These are phyloP conservation scores for Haematococcus lacustris DNA, from an alignment of 139 green algal genomes.

Conservation along the genomic window DNA sequence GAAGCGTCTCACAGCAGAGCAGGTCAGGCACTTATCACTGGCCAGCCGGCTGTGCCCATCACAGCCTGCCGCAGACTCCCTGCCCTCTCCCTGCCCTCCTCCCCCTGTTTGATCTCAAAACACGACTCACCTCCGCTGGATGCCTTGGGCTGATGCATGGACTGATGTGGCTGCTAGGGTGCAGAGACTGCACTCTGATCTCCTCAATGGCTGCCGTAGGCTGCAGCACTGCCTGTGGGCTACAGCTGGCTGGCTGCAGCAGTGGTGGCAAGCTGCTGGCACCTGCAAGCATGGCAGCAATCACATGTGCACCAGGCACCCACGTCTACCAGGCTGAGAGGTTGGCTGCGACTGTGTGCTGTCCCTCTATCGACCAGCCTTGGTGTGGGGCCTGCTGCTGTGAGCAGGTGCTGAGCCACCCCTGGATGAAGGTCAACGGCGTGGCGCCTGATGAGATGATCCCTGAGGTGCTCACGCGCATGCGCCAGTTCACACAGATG, in stretches of 20 bases:
- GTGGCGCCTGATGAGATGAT: constrained; percentile 61
- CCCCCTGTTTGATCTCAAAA: not conserved
- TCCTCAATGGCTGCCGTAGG: not conserved
- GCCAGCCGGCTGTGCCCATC: not conserved
- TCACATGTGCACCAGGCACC: too few relatives aligned
- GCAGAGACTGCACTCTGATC: not conserved
- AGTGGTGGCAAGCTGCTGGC: not conserved
- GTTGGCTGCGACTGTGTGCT: not conserved
- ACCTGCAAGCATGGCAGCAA: too few relatives aligned
- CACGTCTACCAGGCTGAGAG: too few relatives aligned
- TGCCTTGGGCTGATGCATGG: not conserved
- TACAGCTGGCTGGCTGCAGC: not conserved
- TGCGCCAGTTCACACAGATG: constrained; percentile 67
- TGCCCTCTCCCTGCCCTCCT: too few relatives aligned
- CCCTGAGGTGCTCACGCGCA: constrained; percentile 64
- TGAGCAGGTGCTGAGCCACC: constrained; percentile 61
- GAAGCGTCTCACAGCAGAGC: constrained; percentile 67
- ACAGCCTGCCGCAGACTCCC: not conserved
- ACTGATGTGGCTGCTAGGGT: not conserved
- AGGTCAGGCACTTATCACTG: not conserved
- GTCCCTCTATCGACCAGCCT: not conserved
- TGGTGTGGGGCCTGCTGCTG: not conserved
- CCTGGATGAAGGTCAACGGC: constrained; percentile 86
- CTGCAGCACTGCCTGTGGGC: not conserved
- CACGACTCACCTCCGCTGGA: not conserved